phyloP scores from a whole-genome alignment of 78 protist species.

The Fonticula alba region DNA sequence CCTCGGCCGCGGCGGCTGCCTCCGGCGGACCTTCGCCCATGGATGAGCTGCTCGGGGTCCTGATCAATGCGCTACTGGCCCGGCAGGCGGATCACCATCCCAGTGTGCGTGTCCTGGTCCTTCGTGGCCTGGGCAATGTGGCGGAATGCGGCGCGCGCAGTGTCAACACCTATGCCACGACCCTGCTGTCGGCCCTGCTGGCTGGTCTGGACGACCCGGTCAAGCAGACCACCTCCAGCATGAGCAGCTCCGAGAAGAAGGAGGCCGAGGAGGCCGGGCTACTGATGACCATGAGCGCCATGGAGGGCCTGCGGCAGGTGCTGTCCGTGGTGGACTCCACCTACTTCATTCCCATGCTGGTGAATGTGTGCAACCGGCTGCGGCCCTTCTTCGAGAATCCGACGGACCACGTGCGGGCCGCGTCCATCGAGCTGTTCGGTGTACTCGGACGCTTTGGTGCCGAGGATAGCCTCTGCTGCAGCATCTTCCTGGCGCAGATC shows the following conservation, averaged over 20 bases:
- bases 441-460: constrained; percentile 39
- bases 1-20: too few species aligned
- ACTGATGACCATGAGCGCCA: constrained; percentile 30
- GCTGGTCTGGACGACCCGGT: constrained; percentile 25
- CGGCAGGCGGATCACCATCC: constrained; percentile 17
- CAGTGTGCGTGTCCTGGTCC: constrained; percentile 12
- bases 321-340: constrained; percentile 11
- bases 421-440: constrained; percentile 37
- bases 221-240: too few species aligned
- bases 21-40: too few species aligned
- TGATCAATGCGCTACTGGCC: constrained; percentile 26
- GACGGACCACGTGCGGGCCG: constrained; percentile 28
- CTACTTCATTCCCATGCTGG: constrained; percentile 30
- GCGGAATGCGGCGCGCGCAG: not conserved
- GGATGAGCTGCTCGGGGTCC: constrained; percentile 9
- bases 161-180: constrained; percentile 39
- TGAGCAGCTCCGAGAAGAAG: too few species aligned
- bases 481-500: constrained; percentile 15
- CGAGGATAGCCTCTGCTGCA: not conserved
- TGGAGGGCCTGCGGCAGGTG: constrained; percentile 27
- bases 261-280: too few species aligned
- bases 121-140: constrained; percentile 31
- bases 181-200: constrained; percentile 33
- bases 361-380: constrained; percentile 35
- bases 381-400: constrained; percentile 26